Evolutionary conservation across 2,329 filamentous ascomycete genomes (phyloP), one percentile per base, ranked within the genome.

Genomic region (Ploettnerulaceae sp.): DNA sequence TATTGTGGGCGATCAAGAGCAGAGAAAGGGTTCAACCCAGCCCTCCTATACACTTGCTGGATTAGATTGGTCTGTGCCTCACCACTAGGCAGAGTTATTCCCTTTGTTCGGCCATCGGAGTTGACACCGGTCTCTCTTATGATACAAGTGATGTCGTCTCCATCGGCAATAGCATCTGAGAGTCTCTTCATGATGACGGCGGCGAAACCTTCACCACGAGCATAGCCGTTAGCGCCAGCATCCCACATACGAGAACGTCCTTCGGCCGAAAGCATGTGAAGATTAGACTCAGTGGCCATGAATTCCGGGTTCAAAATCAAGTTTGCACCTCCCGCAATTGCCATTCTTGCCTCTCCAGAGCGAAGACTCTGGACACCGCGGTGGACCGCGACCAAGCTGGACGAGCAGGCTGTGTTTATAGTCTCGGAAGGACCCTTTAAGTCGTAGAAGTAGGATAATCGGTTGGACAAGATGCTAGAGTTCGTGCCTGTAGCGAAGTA

Each of bases 131-230:
- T 52, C 31, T 50, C 50, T 14, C 75, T 69, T 43, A 82, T 74
- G 24, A 81, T 68, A 8, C 71, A 74, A 5, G 75, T 70, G 45
- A 81, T 77, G 0, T 72, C 71, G 58, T 84, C 79, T 14, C 76
- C 75, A 54, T 79, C 75, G 7, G 66, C 66, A 7, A 84, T 55
- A 3, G 71, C 71, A 34, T 66, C 60, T 8, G 66, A 66, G 4
- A 84, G 64, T 1, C 70, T 70, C 62, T 84, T 84, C 37, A 85
- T 57, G 3, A 83, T 57, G 1, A 85, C 63, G 12, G 77, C 69
- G 0, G 72, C 77, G 25, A 77, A 68, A 1, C 80, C 82, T 54
- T 86, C 82, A 8, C 56, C 56, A 21, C 54, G 45, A 24, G 54
- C 54, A 35, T 57, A 58, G 9, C 55, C 55, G 25, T 57, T 45